phyloP scores from a whole-genome alignment of 2,329 filamentous ascomycete genomes.

The Curvularia lunata region DNA sequence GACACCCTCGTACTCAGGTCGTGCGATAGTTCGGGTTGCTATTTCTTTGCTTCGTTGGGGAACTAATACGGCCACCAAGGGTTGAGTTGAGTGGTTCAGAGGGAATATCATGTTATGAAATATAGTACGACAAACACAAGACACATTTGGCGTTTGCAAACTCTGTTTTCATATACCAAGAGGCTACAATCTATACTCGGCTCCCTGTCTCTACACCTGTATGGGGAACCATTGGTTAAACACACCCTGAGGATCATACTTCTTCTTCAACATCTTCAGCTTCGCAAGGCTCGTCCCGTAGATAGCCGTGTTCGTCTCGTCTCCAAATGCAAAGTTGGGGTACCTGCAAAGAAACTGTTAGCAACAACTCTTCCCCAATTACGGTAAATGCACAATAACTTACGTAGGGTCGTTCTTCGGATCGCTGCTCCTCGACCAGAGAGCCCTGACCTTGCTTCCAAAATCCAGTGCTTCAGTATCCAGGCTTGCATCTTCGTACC shows the following conservation, averaged over 20 bases:
- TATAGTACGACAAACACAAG: neutral
- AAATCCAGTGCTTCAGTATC: conserved; percentile 47
- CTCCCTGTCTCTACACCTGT: conserved; percentile 6
- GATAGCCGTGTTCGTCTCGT: conserved; percentile 30
- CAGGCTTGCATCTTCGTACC: conserved; percentile 48
- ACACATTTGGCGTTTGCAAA: neutral
- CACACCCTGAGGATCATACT: conserved; percentile 30
- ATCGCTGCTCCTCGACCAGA: conserved; percentile 30
- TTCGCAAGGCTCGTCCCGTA: conserved; percentile 32
- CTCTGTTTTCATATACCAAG: neutral
- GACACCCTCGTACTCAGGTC: neutral
- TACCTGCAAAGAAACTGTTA: conserved; percentile 26
- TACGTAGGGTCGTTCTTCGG: conserved; percentile 29
- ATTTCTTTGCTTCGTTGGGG: neutral
- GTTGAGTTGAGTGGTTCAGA: neutral
- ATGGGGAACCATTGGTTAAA: conserved; percentile 42
- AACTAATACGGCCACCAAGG: neutral
- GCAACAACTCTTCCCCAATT: neutral
- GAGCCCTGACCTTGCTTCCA: conserved; percentile 39
- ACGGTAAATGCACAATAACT: neutral
- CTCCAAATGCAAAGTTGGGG: conserved; percentile 38
- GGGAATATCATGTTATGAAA: neutral
- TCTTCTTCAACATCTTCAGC: conserved; percentile 32
- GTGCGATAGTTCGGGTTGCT: neutral
- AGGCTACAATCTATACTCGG: neutral